Evolutionary conservation across 345 rosid species (phyloP), one percentile per base, ranked within the genome.

Genomic region (Anastatica hierochuntica): DNA sequence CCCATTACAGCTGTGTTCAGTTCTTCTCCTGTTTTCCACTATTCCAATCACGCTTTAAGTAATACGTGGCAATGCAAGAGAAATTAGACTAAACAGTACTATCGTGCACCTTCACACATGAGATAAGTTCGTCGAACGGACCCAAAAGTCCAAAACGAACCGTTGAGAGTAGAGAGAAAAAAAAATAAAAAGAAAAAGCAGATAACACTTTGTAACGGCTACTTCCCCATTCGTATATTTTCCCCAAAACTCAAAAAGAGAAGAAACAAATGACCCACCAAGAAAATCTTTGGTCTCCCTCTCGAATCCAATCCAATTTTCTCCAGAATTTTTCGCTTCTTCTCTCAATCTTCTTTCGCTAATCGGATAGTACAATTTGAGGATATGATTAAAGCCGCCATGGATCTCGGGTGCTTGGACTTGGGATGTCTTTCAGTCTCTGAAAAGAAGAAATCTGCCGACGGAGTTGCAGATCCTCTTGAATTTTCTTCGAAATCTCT

Each of bases 351-450:
- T 43, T 19, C 37, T 10, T 13, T 49, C 59, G 8, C 63, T 33
- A 20, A 0, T 14, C 3, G n/a, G 44, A 61, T 61, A 41, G 36
- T 4, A 20, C 7, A 1, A 54, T 27, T 8, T 40, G 35, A 55
- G 19, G 38, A 59, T 5, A 67, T 67, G 71, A 55, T 60, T 6
- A 68, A 68, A 26, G 21, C 56, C 24, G 56, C 67, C 48, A 81
- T 87, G 84, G 89, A 87, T 68, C 70, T 76, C 46, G 92, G 89
- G 15, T 81, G 89, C 68, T 66, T 81, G 66, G 88, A 86, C 58
- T 45, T 79, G 63, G 81, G 88, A 24, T 75, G 88, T 76, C 34
- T 72, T 40, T 48, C 77, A 6, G 58, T 46, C 49, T 52, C 72
- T 10, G 77, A 78, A 5, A 76, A 77, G 72, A 55, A 26, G 23